Evolutionary conservation across 257 asterid species (phyloP).

Genomic region (Orobanche coerulescens): DNA sequence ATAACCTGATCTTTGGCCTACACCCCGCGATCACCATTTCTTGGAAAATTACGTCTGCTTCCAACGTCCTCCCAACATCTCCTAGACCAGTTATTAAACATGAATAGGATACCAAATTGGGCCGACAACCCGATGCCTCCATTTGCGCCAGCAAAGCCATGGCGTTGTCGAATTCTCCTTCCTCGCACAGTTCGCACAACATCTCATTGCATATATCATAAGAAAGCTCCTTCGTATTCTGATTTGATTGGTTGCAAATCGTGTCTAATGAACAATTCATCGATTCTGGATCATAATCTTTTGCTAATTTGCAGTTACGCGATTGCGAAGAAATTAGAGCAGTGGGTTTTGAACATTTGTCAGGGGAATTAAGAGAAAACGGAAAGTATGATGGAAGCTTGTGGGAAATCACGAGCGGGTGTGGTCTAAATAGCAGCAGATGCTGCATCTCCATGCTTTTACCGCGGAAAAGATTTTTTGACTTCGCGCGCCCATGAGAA

Average conservation of each 20-base stretch:
- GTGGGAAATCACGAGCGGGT: constrained; percentile 7
- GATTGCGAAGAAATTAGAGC: background rate
- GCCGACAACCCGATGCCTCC: constrained; percentile 74
- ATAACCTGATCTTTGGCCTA: constrained; percentile 43
- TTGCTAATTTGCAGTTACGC: constrained; percentile 4
- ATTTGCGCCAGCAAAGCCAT: constrained; percentile 61
- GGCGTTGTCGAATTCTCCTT: constrained; percentile 62
- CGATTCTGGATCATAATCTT: constrained; percentile 17
- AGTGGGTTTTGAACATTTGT: constrained; percentile 6
- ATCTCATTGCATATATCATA: constrained; percentile 41
- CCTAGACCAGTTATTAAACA: constrained; percentile 54
- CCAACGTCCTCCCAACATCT: constrained; percentile 66
- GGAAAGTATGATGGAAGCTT: background rate
- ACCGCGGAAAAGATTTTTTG: constrained; percentile 13
- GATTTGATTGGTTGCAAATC: constrained; percentile 8
- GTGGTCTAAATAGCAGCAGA: constrained; percentile 15
- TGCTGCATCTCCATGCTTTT: constrained; percentile 26
- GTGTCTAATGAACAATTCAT: constrained; percentile 13
- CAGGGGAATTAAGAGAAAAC: constrained; percentile 8
- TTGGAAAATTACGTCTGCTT: constrained; percentile 71
- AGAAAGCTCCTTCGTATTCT: constrained; percentile 45
- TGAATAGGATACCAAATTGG: constrained; percentile 40
- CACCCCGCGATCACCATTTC: constrained; percentile 61
- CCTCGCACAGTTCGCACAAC: constrained; percentile 52
- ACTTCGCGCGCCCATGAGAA: constrained; percentile 19